A percentile compares a stretch with the other conserved stretches of the same genome.
Conservation (phyloP, 2,329 filamentous ascomycete genomes). For the Xylariales sp. region DNA sequence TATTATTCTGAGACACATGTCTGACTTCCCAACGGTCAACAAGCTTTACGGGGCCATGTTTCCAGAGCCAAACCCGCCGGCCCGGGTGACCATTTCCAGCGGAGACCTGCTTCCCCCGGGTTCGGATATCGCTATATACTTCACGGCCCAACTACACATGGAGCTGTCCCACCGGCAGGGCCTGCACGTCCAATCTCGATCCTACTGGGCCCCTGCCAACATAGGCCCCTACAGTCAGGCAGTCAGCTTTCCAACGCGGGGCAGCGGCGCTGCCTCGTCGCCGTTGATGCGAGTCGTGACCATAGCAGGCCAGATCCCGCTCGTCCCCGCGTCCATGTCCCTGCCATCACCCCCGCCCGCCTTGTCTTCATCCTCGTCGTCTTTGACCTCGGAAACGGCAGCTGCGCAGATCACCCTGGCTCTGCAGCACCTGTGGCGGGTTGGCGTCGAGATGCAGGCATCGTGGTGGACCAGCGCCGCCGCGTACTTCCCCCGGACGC, state of each 20-base stretch:
- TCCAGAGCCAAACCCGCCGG: conserved; percentile 72
- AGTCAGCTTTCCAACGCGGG: conserved; percentile 47
- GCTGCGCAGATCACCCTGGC: conserved; percentile 63
- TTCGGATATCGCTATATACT: conserved; percentile 56
- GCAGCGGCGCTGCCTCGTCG: conserved; percentile 11
- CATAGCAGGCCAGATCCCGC: conserved; percentile 87
- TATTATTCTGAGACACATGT: conserved; percentile 74
- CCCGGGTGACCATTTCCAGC: conserved; percentile 77
- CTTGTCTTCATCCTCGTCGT: conserved; percentile 23
- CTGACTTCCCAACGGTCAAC: conserved; percentile 74
- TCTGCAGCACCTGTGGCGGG: conserved; percentile 85
- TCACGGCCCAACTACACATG: conserved; percentile 33
- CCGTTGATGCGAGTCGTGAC: conserved; percentile 42
- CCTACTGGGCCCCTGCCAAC: conserved; percentile 97
- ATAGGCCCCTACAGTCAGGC: conserved; percentile 97
- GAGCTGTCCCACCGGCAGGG: conserved; percentile 42
- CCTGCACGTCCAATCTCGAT: conserved; percentile 87
- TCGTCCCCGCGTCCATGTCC: conserved; percentile 75
- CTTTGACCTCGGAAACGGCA: too few species aligned
- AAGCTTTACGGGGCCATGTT: conserved; percentile 72
- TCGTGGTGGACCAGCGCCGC: conserved; percentile 72
- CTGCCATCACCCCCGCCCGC: conserved; percentile 43
- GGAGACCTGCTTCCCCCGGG: conserved; percentile 60
- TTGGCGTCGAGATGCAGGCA: conserved; percentile 68
- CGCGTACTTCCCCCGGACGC: conserved; percentile 59